Conservation (phyloP, 306 rosid species). For the Carpinus fangiana region DNA sequence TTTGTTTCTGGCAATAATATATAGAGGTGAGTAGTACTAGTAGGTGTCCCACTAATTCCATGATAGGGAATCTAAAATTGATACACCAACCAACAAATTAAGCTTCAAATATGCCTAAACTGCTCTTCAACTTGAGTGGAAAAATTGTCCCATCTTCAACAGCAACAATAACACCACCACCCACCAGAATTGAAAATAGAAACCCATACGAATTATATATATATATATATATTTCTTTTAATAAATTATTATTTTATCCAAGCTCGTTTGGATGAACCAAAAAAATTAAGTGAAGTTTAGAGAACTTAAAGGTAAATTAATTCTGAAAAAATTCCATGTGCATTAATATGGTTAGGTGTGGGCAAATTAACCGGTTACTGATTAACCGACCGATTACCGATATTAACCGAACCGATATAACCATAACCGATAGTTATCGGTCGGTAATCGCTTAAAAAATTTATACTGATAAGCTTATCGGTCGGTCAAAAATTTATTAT, state of each 20-base stretch:
- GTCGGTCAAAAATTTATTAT: too few relatives aligned
- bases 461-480: too few relatives aligned
- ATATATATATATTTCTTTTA: not conserved
- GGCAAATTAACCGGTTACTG: too few relatives aligned
- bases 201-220: not conserved
- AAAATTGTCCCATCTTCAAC: constrained; percentile 45
- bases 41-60: constrained; percentile 50
- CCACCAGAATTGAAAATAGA: not conserved
- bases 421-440: too few relatives aligned
- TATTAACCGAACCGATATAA: too few relatives aligned
- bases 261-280: too few relatives aligned
- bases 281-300: too few relatives aligned
- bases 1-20: constrained; percentile 2
- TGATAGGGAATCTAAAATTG: constrained; percentile 58
- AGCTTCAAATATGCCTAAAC: constrained; percentile 10
- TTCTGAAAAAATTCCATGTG: too few relatives aligned
- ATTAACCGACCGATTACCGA: too few relatives aligned
- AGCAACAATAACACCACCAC: constrained; percentile 21
- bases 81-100: constrained; percentile 49
- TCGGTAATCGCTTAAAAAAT: too few relatives aligned
- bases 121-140: constrained; percentile 29
- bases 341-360: too few relatives aligned
- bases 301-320: too few relatives aligned
- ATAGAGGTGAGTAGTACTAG: constrained; percentile 7
- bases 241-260: not conserved